Conservation (phyloP, 495 filamentous ascomycete species). For the Trichoderma virens region DNA sequence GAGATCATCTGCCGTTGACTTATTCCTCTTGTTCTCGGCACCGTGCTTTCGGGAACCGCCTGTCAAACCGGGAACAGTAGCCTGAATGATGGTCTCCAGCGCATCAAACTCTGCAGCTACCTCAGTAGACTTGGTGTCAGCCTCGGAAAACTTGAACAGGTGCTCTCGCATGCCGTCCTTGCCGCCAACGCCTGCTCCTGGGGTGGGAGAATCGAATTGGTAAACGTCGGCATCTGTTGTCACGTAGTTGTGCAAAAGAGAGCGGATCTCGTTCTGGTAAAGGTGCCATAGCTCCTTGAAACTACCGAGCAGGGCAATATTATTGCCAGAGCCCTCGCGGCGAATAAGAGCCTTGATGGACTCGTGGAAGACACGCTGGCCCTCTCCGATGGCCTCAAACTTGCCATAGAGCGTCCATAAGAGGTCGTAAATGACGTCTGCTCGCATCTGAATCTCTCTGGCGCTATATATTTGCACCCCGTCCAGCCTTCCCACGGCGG, state of each 20-base stretch:
- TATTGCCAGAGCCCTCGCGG: slow-evolving; percentile 59
- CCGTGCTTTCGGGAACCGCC: slow-evolving; percentile 61
- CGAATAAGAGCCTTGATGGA: slow-evolving; percentile 73
- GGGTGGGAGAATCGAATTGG: slow-evolving; percentile 37
- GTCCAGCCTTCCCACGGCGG: slow-evolving; percentile 43
- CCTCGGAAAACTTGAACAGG: slow-evolving; percentile 84
- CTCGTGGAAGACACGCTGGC: slow-evolving; percentile 90
- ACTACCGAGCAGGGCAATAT: slow-evolving; percentile 57
- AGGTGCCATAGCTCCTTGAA: slow-evolving; percentile 96
- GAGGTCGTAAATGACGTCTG: slow-evolving; percentile 78
- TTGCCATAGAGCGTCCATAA: slow-evolving; percentile 90
- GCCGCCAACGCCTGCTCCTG: slow-evolving; percentile 37
- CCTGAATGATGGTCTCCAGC: slow-evolving; percentile 77
- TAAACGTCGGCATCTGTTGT: slow-evolving; percentile 80
- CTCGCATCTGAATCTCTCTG: slow-evolving; percentile 61
- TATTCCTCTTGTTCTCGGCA: slow-evolving; percentile 38
- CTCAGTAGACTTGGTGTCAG: slow-evolving; percentile 67
- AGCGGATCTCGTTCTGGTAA: slow-evolving; percentile 66
- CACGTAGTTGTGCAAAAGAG: slow-evolving; percentile 90
- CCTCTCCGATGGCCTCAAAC: slow-evolving; percentile 93
- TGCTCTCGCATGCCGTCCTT: slow-evolving; percentile 60
- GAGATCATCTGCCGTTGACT: slow-evolving; percentile 20
- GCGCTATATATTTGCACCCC: slow-evolving; percentile 58
- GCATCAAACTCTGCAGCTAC: slow-evolving; percentile 79
- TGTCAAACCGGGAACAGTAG: slow-evolving; percentile 88